A percentile compares a stretch with the other conserved stretches of the same genome.
These are phyloP conservation scores for Neospermospora avenae DNA, from an alignment of 2,329 filamentous ascomycete species.

Conservation along the genomic window DNA sequence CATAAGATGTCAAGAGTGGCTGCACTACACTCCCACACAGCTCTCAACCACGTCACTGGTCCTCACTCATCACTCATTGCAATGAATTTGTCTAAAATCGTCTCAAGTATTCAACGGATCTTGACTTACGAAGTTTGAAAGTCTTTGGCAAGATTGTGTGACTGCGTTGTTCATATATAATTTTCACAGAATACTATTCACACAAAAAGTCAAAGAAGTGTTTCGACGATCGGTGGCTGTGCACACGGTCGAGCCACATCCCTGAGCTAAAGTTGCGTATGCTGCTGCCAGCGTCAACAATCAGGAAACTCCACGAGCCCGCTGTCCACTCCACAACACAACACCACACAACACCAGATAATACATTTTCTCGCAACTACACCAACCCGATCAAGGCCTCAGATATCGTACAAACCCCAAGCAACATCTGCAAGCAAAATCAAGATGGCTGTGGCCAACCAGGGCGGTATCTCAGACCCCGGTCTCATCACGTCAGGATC, in stretches of 20 bases:
- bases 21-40: neutral
- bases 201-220: neutral
- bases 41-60: neutral
- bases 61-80: no score
- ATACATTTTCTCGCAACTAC: slow-evolving; percentile 10
- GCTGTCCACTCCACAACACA: slow-evolving; percentile 11
- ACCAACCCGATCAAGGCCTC: neutral
- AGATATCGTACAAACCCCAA: neutral
- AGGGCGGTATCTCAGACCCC: slow-evolving; percentile 63
- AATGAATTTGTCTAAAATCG: no score
- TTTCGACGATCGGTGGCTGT: slow-evolving; percentile 15
- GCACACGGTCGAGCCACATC: slow-evolving; percentile 9
- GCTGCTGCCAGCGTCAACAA: slow-evolving; percentile 11
- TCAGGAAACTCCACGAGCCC: slow-evolving; percentile 15
- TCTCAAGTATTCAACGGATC: neutral
- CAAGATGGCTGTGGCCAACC: slow-evolving; percentile 32
- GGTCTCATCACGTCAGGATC: slow-evolving; percentile 59
- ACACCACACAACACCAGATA: no score
- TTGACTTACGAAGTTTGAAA: slow-evolving; percentile 6
- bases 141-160: slow-evolving; percentile 5
- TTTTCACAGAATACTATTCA: neutral
- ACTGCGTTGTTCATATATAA: neutral
- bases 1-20: neutral
- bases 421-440: slow-evolving; percentile 8
- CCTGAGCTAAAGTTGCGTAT: slow-evolving; percentile 15